Evolutionary conservation across 1,284 basidiomycete genomes (phyloP).

Genomic region (Grifola frondosa): DNA sequence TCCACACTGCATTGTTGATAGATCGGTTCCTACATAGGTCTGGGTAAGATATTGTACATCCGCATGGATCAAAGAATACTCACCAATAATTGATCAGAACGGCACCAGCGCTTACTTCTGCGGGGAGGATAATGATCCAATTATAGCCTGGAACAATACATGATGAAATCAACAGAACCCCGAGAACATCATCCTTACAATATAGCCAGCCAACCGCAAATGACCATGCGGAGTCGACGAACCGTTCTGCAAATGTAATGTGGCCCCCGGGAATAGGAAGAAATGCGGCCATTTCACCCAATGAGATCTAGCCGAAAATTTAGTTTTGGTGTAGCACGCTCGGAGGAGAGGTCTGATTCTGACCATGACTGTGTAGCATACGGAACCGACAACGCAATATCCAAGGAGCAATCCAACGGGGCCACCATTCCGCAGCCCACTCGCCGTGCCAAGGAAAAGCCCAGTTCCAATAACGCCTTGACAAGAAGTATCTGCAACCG

Average conservation of each 20-base stretch:
- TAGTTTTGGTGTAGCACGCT: constrained; percentile 21
- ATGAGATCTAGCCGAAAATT: constrained; percentile 36
- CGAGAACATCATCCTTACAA: constrained; percentile 29
- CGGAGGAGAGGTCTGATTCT: constrained; percentile 5
- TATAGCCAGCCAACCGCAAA: constrained; percentile 87
- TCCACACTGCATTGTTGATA: constrained; percentile 73
- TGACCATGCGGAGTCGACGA: constrained; percentile 77
- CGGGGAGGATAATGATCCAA: constrained; percentile 71
- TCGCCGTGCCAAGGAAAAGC: constrained; percentile 66
- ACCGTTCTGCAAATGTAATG: constrained; percentile 77
- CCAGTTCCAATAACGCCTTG: constrained; percentile 79
- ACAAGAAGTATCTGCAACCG: constrained; percentile 11
- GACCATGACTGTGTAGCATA: constrained; percentile 52
- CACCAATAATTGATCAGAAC: constrained; percentile 79
- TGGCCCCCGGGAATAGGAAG: constrained; percentile 61
- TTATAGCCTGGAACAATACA: constrained; percentile 50
- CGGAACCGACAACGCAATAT: constrained; percentile 56
- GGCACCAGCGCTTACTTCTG: constrained; percentile 76
- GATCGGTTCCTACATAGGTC: constrained; percentile 27
- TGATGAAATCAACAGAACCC: background rate
- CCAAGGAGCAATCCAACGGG: constrained; percentile 64
- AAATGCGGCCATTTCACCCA: constrained; percentile 37
- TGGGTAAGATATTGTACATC: background rate
- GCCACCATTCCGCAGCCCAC: constrained; percentile 52
- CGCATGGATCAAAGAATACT: constrained; percentile 9